Evolutionary conservation across 2,329 filamentous ascomycete species (phyloP), one percentile per base, ranked within the genome.

Genomic region (Cyphellophora europaea): DNA sequence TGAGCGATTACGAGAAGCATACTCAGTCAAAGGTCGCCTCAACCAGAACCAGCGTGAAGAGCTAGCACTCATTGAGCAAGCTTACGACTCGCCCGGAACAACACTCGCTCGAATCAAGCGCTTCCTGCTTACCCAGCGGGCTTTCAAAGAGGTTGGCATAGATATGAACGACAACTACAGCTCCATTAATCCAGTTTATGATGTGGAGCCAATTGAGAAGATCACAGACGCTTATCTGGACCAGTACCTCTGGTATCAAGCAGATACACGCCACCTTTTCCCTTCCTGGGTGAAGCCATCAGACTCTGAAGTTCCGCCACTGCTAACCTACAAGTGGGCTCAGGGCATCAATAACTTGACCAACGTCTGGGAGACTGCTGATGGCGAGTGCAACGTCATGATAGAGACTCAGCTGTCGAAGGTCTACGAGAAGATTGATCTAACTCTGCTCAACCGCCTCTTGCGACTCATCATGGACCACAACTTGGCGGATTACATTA

Each of bases 131-230:
- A 98, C 93, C 0, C 91, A 98, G 56, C 78, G 91, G 58, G 91
- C 93, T 2, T 98, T 98, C 73, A 98, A 98, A 64, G 91, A 98
- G 62, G 91, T 98, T 29, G 91, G 89, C 36, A 98, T 98, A 48
- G 91, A 98, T 56, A 98, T 98, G 91, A 98, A 98, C 58, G 91
- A 98, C 65, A 98, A 98, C 55, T 98, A 98, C 65, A 96, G 79
- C 68, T 89, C 86, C 12, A 98, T 98, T 67, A 98, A 98, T 55
- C 93, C 91, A 0, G 91, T 98, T 1, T 98, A 98, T 55, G 91
- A 98, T 49, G 91, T 98, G 41, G 93, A 98, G 62, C 91, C 91
- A 0, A 95, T 98, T 40, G 91, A 98, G 67, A 98, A 98, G 67
- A 98, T 98, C 50, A 98, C 89, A 25, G 91, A 98, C 61, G 93